Percentiles rank a stretch among this genome's conserved stretches.
Conservation (phyloP, 257 asterid genomes). For the Solanum rostratum region DNA sequence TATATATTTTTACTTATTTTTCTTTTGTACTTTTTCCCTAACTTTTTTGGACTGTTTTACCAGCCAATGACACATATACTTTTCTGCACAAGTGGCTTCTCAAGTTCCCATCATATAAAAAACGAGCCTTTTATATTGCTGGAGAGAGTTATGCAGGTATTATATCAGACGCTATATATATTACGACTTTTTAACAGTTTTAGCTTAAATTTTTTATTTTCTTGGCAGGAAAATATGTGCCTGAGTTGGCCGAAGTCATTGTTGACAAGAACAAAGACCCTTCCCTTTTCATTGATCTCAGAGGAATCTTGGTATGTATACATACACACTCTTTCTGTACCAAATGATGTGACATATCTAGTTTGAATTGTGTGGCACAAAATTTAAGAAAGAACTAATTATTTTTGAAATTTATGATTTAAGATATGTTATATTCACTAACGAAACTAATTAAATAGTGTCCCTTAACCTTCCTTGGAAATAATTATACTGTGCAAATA, state of each 20-base stretch:
- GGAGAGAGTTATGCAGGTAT: slow-evolving; percentile 96
- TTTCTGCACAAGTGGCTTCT: slow-evolving; percentile 76
- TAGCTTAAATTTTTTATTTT: background rate
- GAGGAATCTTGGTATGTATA: slow-evolving; percentile 69
- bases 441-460: background rate
- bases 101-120: slow-evolving; percentile 71
- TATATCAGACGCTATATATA: background rate
- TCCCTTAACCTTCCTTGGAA: no score
- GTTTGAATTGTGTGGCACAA: background rate
- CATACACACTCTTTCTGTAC: background rate
- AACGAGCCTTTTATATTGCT: slow-evolving; percentile 47
- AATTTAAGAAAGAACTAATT: background rate
- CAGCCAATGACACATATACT: slow-evolving; percentile 78
- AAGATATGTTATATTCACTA: background rate
- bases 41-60: background rate
- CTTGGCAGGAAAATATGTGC: slow-evolving; percentile 60
- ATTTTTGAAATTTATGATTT: background rate
- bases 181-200: background rate
- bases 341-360: background rate
- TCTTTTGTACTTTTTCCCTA: background rate
- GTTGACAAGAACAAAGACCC: slow-evolving; percentile 54
- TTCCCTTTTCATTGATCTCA: slow-evolving; percentile 57
- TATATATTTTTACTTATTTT: background rate
- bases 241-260: slow-evolving; percentile 79
- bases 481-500: background rate